Conservation (phyloP, 2,329 filamentous ascomycete species). For the Amylocarpus encephaloides region DNA sequence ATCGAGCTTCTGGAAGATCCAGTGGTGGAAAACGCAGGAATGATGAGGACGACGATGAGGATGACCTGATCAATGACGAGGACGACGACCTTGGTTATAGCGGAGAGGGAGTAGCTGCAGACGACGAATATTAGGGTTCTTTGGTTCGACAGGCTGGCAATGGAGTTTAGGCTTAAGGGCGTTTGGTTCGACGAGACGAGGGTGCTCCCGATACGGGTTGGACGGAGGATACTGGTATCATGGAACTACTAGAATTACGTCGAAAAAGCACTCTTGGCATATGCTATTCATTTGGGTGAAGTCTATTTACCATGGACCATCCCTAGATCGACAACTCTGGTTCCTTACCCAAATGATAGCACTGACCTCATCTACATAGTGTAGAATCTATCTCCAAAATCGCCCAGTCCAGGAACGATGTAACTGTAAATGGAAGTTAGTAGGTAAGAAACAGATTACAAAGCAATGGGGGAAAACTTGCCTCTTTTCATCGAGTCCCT, state of each 20-base stretch:
- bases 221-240: background rate
- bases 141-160: background rate
- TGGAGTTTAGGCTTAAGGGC: constrained; percentile 16
- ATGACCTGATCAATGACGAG: constrained; percentile 34
- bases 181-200: constrained; percentile 2
- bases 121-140: constrained; percentile 46
- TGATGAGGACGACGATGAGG: constrained; percentile 30
- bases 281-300: background rate
- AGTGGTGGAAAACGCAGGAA: constrained; percentile 18
- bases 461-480: constrained; percentile 41
- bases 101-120: constrained; percentile 46
- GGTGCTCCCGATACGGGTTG: background rate
- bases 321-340: background rate
- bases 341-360: background rate
- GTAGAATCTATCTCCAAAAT: constrained; percentile 95
- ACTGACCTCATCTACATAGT: constrained; percentile 56
- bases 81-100: constrained; percentile 47
- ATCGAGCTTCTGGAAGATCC: constrained; percentile 18
- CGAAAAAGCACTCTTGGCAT: background rate
- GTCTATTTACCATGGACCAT: too few relatives aligned
- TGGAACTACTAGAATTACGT: too few relatives aligned
- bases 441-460: background rate
- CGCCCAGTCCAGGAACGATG: constrained; percentile 87
- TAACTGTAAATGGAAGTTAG: constrained; percentile 54
- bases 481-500: constrained; percentile 97